These are phyloP conservation scores for Candida sanyaensis DNA, from an alignment of 1,139 yeast species.

Conservation along the genomic window DNA sequence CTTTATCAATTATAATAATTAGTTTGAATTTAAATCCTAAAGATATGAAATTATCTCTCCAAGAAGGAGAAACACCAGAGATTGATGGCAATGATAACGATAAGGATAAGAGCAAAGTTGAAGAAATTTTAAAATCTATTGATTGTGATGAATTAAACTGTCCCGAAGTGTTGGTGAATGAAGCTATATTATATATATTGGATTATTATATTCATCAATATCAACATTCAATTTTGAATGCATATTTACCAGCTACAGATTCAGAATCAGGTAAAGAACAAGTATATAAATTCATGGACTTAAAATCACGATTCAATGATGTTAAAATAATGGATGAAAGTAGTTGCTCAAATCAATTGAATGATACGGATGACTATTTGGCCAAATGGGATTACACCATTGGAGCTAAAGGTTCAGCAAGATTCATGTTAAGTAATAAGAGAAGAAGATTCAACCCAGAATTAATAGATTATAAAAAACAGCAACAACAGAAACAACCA, in stretches of 20 bases:
- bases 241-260: slow-evolving; percentile 34
- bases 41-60: slow-evolving; percentile 28
- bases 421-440: slow-evolving; percentile 58
- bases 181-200: slow-evolving; percentile 60
- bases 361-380: slow-evolving; percentile 49
- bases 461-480: slow-evolving; percentile 9
- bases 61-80: slow-evolving; percentile 8
- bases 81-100: slow-evolving; percentile 10
- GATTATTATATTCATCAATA: slow-evolving; percentile 61
- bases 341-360: slow-evolving; percentile 42
- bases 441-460: slow-evolving; percentile 43
- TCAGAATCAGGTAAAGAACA: slow-evolving; percentile 44
- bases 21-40: slow-evolving; percentile 43
- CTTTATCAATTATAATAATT: slow-evolving; percentile 61
- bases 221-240: slow-evolving; percentile 32
- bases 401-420: slow-evolving; percentile 48
- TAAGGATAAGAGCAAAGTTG: slow-evolving; percentile 30
- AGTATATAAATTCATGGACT: slow-evolving; percentile 48
- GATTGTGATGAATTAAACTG: slow-evolving; percentile 45
- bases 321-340: slow-evolving; percentile 36
- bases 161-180: slow-evolving; percentile 56
- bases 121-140: slow-evolving; percentile 29
- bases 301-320: slow-evolving; percentile 47
- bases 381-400: slow-evolving; percentile 49
- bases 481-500: background rate